These are phyloP conservation scores for Ceratocystiopsis minuta DNA, from an alignment of 2,329 filamentous ascomycete genomes.

Conservation along the genomic window DNA sequence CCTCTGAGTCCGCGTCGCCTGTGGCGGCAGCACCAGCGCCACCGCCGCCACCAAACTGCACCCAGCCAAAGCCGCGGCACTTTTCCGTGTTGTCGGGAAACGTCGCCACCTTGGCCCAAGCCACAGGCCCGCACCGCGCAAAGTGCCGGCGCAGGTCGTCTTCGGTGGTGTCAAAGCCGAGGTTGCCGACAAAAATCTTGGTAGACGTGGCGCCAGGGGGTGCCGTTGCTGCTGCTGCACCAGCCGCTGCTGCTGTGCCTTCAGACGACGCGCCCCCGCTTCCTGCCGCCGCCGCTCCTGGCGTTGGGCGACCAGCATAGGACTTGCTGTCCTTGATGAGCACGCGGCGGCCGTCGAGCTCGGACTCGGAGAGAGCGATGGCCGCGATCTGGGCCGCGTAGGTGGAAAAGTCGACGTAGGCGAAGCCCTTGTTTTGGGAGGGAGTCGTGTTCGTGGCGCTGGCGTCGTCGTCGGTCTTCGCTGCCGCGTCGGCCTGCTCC, in stretches of 20 bases:
- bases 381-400: slow-evolving; percentile 56
- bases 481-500: too few relatives aligned
- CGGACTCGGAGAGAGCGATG: slow-evolving; percentile 69
- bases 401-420: slow-evolving; percentile 79
- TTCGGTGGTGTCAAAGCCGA: slow-evolving; percentile 65
- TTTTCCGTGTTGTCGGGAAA: slow-evolving; percentile 85
- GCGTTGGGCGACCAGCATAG: slow-evolving; percentile 63
- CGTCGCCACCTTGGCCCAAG: slow-evolving; percentile 73
- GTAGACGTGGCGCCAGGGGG: slow-evolving; percentile 35
- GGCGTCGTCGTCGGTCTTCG: slow-evolving; percentile 16
- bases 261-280: background rate
- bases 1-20: too few relatives aligned
- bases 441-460: slow-evolving; percentile 19
- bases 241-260: slow-evolving; percentile 12
- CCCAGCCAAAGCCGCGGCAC: slow-evolving; percentile 95
- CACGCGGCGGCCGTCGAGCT: slow-evolving; percentile 57
- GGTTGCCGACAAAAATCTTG: slow-evolving; percentile 82
- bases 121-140: slow-evolving; percentile 64
- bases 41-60: slow-evolving; percentile 49
- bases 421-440: slow-evolving; percentile 70
- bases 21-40: too few relatives aligned
- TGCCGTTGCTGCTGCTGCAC: slow-evolving; percentile 13
- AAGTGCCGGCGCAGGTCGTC: slow-evolving; percentile 71
- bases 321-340: slow-evolving; percentile 86
- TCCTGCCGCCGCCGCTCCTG: slow-evolving; percentile 4